Conservation (phyloP, 768 basidiomycete genomes). For the Pilatotrama ljubarskyi region DNA sequence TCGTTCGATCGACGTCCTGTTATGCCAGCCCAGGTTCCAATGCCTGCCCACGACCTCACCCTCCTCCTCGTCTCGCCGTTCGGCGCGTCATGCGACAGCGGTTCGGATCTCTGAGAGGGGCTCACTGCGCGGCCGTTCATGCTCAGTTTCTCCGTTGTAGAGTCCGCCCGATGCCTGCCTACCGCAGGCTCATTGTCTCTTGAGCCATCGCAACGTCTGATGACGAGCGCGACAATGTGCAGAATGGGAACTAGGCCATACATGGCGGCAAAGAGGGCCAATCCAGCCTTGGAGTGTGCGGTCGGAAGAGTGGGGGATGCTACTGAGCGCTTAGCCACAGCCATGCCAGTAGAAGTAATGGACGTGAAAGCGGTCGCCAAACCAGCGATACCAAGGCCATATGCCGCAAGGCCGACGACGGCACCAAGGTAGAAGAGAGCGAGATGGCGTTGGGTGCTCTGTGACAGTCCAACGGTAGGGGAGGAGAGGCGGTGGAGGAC, state of each 20-base stretch:
- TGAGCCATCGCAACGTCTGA: background rate
- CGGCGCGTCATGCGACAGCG: background rate
- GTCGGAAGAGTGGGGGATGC: constrained; percentile 48
- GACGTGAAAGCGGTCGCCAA: constrained; percentile 64
- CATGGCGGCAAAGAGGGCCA: constrained; percentile 62
- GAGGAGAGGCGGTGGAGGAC: constrained; percentile 44
- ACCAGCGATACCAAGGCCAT: constrained; percentile 62
- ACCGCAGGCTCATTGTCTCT: constrained; percentile 11
- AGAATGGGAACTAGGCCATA: constrained; percentile 54
- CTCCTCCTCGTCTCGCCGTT: constrained; percentile 20
- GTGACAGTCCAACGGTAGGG: constrained; percentile 34
- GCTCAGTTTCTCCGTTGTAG: constrained; percentile 43
- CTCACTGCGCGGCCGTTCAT: constrained; percentile 28
- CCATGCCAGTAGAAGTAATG: constrained; percentile 34
- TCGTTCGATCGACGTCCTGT: constrained; percentile 42
- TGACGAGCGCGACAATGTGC: constrained; percentile 33
- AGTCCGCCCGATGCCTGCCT: constrained; percentile 35
- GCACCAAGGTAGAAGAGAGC: constrained; percentile 38
- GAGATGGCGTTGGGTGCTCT: constrained; percentile 18
- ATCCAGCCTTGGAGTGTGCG: constrained; percentile 61
- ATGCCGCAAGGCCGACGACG: constrained; percentile 47
- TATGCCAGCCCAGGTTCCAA: constrained; percentile 36
- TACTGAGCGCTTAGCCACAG: constrained; percentile 36
- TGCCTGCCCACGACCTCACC: constrained; percentile 41
- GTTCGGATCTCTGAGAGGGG: constrained; percentile 30